Percentiles rank a stretch among this genome's conserved stretches.
Conservation (phyloP, 1,139 yeast species). For the Yamadazyma conglobata region DNA sequence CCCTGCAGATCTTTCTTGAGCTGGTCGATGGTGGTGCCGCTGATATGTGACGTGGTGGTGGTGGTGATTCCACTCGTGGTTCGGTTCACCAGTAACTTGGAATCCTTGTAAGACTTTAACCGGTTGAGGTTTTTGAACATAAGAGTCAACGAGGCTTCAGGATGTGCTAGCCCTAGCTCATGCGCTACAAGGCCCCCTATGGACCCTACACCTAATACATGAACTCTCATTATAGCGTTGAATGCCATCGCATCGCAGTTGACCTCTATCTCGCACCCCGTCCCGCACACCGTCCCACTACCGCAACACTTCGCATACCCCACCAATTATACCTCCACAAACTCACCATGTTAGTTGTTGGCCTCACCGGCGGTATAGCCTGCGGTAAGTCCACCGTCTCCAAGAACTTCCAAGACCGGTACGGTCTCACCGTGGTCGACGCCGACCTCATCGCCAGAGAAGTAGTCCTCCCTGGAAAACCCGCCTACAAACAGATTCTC, state of each 20-base stretch:
- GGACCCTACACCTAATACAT: constrained; percentile 16
- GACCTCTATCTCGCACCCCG: neutral
- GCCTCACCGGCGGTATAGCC: constrained; percentile 95
- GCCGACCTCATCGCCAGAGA: constrained; percentile 88
- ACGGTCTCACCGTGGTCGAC: constrained; percentile 65
- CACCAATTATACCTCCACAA: too few species aligned
- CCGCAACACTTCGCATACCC: too few species aligned
- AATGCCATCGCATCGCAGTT: too few species aligned
- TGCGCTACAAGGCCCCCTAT: constrained; percentile 17
- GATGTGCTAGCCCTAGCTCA: constrained; percentile 9
- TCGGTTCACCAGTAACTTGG: constrained; percentile 15
- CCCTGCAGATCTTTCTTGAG: neutral
- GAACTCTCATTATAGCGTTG: too few species aligned
- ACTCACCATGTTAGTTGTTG: constrained; percentile 89
- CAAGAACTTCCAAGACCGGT: constrained; percentile 45
- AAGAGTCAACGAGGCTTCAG: constrained; percentile 6
- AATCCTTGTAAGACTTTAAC: neutral
- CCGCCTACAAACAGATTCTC: constrained; percentile 66
- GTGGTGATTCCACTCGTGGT: constrained; percentile 14
- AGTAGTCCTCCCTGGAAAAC: constrained; percentile 76
- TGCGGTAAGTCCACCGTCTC: constrained; percentile 95
- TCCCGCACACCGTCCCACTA: constrained; percentile 3
- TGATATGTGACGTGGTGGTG: constrained; percentile 6
- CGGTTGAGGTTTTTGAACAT: constrained; percentile 6
- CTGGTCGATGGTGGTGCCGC: constrained; percentile 6